Evolutionary conservation across 371 early-diverging fungal genomes (phyloP).

Genomic region (Globomyces sp.): DNA sequence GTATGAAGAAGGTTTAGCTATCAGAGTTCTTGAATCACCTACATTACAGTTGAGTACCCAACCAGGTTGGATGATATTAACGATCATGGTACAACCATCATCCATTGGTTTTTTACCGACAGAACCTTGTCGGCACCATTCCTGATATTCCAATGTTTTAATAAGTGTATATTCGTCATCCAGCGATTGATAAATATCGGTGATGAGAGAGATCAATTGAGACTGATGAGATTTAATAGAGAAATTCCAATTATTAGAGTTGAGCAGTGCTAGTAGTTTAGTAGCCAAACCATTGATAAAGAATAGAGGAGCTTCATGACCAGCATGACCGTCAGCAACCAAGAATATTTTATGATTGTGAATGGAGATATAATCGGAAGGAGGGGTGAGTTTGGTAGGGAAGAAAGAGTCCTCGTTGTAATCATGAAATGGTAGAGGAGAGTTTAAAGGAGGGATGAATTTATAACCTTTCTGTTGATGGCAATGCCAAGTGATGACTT

Average conservation of each 20-base stretch:
- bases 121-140: not conserved
- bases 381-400: conserved; percentile 4
- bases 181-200: not conserved
- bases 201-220: not conserved
- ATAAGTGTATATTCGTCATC: conserved; percentile 8
- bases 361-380: not conserved
- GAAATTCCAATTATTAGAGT: not conserved
- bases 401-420: conserved; percentile 4
- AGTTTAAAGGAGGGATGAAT: not conserved
- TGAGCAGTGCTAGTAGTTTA: not conserved
- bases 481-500: not conserved
- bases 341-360: conserved; percentile 6
- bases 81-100: conserved; percentile 79
- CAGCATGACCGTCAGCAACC: conserved; percentile 18
- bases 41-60: conserved; percentile 79
- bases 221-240: not conserved
- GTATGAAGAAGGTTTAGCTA: conserved; percentile 18
- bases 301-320: not conserved
- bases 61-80: conserved; percentile 68
- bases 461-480: conserved; percentile 14
- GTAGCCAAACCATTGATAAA: not conserved
- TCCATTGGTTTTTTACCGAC: conserved; percentile 52
- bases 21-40: conserved; percentile 77
- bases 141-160: conserved; percentile 15
- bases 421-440: not conserved